Conservation (phyloP, 805 yeast species). For the Sugiyamaella smithiae region DNA sequence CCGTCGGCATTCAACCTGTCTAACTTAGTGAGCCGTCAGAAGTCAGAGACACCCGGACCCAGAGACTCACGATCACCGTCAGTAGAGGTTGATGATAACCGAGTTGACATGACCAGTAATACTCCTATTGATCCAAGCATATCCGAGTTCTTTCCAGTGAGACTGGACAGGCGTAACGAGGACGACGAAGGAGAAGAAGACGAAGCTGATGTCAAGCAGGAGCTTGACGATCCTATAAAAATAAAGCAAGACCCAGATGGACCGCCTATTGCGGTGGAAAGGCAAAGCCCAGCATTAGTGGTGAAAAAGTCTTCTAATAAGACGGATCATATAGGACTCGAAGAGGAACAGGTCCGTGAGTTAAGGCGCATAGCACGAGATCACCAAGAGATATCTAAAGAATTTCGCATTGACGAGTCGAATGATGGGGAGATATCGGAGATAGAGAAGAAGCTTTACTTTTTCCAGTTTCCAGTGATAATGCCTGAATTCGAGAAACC, state of each 20-base stretch:
- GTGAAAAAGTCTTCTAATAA: neutral
- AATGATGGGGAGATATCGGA: constrained; percentile 12
- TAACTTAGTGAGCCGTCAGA: constrained; percentile 15
- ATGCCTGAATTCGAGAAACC: constrained; percentile 39
- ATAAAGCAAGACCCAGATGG: constrained; percentile 12
- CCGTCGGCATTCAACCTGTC: constrained; percentile 7
- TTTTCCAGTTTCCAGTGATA: constrained; percentile 50
- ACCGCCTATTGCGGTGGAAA: neutral
- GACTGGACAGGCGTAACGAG: constrained; percentile 22
- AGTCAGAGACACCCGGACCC: constrained; percentile 23
- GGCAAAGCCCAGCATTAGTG: neutral
- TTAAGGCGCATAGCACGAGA: constrained; percentile 17
- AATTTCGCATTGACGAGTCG: constrained; percentile 17
- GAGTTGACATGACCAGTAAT: constrained; percentile 23
- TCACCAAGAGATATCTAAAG: constrained; percentile 20
- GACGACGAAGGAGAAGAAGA: constrained; percentile 13
- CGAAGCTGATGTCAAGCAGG: constrained; percentile 1
- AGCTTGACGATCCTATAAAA: constrained; percentile 6
- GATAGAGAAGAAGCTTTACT: constrained; percentile 31
- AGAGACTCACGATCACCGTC: constrained; percentile 15
- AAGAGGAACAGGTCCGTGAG: constrained; percentile 19
- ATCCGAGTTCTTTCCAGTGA: constrained; percentile 26
- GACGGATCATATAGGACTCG: constrained; percentile 12
- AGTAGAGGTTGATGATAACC: constrained; percentile 15
- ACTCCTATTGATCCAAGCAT: constrained; percentile 17